Evolutionary conservation across 192 early-diverging fungal genomes (phyloP).

Genomic region (Umbelopsis vinacea): DNA sequence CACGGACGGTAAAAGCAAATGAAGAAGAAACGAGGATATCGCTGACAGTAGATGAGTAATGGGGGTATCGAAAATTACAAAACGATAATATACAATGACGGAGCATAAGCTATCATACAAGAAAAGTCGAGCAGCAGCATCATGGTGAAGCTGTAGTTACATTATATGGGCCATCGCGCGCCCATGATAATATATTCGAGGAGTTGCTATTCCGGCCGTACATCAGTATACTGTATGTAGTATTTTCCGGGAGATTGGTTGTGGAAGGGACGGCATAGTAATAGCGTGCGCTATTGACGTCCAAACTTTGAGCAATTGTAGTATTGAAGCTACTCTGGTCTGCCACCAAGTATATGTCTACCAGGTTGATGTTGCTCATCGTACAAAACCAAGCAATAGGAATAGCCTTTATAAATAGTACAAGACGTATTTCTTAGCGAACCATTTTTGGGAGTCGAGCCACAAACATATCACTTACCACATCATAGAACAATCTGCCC

Average conservation of each 20-base stretch:
- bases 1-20: too few species aligned
- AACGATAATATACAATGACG: too few species aligned
- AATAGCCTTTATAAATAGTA: constrained; percentile 22
- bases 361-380: not conserved
- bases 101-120: too few species aligned
- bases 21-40: too few species aligned
- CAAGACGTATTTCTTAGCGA: not conserved
- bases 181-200: constrained; percentile 2
- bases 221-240: constrained; percentile 15
- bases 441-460: constrained; percentile 15
- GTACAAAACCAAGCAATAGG: constrained; percentile 29
- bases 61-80: too few species aligned
- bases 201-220: constrained; percentile 11
- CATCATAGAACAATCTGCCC: constrained; percentile 22
- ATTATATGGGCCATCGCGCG: constrained; percentile 9
- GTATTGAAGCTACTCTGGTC: not conserved
- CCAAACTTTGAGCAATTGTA: constrained; percentile 6
- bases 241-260: not conserved
- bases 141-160: not conserved
- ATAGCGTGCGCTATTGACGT: constrained; percentile 24
- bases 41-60: too few species aligned
- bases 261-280: constrained; percentile 22
- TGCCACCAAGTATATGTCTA: constrained; percentile 20
- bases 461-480: constrained; percentile 9
- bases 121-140: not conserved